Evolutionary conservation across 768 basidiomycete species (phyloP).

Genomic region (Phylloporus arenicola): DNA sequence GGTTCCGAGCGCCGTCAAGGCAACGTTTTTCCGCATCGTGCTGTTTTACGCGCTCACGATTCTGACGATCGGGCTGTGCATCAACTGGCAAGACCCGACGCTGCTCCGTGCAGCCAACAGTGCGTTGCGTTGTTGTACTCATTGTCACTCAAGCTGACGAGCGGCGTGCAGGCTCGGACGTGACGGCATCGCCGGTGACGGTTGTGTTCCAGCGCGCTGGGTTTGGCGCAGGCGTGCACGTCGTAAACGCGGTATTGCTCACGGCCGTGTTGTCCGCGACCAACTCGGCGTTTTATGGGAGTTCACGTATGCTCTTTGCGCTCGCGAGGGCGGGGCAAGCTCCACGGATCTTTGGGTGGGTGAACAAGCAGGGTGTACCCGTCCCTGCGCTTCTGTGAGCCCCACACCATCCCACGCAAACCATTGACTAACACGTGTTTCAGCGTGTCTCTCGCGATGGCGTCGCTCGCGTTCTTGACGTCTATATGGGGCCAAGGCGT

Average conservation of each 20-base stretch:
- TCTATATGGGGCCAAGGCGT: conserved; percentile 54
- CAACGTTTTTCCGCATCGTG: conserved; percentile 61
- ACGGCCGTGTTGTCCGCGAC: conserved; percentile 63
- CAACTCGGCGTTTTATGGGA: conserved; percentile 61
- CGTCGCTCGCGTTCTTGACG: conserved; percentile 49
- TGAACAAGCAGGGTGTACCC: conserved; percentile 61
- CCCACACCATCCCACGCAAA: conserved; percentile 15
- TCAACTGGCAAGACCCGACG: conserved; percentile 54
- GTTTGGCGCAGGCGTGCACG: conserved; percentile 55
- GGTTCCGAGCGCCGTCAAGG: conserved; percentile 60
- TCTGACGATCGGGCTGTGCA: conserved; percentile 59
- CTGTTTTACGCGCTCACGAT: conserved; percentile 63
- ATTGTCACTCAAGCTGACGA: too few species aligned
- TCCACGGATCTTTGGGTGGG: conserved; percentile 58
- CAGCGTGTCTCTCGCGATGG: conserved; percentile 45
- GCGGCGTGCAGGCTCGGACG: conserved; percentile 37
- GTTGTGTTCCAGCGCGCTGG: conserved; percentile 59
- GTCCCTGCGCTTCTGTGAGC: conserved; percentile 47
- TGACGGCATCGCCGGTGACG: conserved; percentile 56
- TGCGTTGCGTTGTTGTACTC: conserved; percentile 18
- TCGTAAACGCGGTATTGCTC: conserved; percentile 63
- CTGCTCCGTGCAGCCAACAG: conserved; percentile 44
- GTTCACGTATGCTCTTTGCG: conserved; percentile 54
- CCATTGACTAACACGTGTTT: not conserved
- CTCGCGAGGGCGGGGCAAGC: conserved; percentile 65